Percentiles rank a stretch among this genome's conserved stretches.
phyloP scores from a whole-genome alignment of 371 early-diverging fungal species.

The Mortierella sp. region DNA sequence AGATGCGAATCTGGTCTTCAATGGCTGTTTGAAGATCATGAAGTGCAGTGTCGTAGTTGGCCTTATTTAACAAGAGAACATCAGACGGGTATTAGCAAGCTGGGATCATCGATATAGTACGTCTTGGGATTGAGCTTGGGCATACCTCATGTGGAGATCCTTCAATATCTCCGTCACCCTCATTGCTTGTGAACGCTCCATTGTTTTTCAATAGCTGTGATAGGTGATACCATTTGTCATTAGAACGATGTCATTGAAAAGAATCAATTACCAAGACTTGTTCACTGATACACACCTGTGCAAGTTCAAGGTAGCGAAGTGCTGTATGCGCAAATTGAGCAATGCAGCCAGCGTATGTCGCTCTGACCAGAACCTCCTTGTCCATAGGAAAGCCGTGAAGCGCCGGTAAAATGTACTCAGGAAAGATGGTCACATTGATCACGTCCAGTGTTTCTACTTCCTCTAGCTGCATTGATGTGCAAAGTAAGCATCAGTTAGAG shows the following conservation, averaged over 20 bases:
- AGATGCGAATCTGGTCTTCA: conserved; percentile 74
- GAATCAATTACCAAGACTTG: too few species aligned
- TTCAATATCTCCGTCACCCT: conserved; percentile 66
- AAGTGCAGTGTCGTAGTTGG: conserved; percentile 77
- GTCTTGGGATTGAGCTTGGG: neutral
- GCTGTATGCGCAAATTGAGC: conserved; percentile 84
- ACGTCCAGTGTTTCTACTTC: conserved; percentile 82
- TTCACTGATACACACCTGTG: conserved; percentile 55
- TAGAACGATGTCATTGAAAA: neutral
- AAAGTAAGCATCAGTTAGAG: neutral
- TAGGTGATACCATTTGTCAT: neutral
- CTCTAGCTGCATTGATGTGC: conserved; percentile 61
- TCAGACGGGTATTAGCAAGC: neutral
- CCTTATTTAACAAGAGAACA: conserved; percentile 43
- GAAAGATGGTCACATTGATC: conserved; percentile 87
- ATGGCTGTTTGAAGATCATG: conserved; percentile 78
- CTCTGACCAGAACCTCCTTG: conserved; percentile 80
- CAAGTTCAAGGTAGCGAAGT: conserved; percentile 76
- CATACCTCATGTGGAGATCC: conserved; percentile 68
- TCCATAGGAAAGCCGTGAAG: conserved; percentile 77
- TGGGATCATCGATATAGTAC: too few species aligned
- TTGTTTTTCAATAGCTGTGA: conserved; percentile 68
- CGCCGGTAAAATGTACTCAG: conserved; percentile 88
- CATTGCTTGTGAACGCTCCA: conserved; percentile 61
- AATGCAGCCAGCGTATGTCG: conserved; percentile 85